Base-by-base conservation (phyloP, 208 protist genomes). In the Leishmania martiniquensis region DNA sequence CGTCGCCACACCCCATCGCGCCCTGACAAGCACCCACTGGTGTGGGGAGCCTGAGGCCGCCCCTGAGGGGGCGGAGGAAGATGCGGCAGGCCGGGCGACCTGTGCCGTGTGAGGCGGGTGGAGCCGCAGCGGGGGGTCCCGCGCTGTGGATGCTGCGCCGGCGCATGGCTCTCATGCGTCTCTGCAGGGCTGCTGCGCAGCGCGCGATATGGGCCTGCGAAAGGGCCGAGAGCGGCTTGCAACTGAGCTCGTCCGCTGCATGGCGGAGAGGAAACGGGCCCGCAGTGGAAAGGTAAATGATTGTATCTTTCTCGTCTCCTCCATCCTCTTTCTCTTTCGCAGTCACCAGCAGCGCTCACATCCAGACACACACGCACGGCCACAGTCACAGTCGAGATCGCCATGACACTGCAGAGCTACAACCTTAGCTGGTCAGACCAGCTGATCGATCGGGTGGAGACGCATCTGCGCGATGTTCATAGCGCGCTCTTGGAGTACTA, bases 391-490 rank as follows among this genome's bases (percentile, higher is more conserved):
- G n/a, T n/a, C n/a, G n/a, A n/a, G n/a, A n/a, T 39, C 55, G 73
- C 0, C 29, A 96, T 94, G 92, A 88, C 87, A 34, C 66, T 94
- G 51, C 85, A 89, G n/a, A 79, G 86, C 60, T 96, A 96, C 79
- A 90, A 89, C 66, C 55, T 96, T 57, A 80, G 80, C 42, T 96
- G 93, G 93, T 94, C 91, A 3, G 91, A 95, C 70, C 42, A 75
- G 20, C 88, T 95, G 62, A 95, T 96, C 66, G 45, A 67, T 52
- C 87, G 85, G 17, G 90, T 94, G n/a, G 89, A 95, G 78, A 69
- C 87, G 39, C 89, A 90, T 71, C 83, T 95, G 54, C 87, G 85
- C 68, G 89, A 95, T 78, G 67, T 96, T n/a, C 91, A 96, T 72
- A 78, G 79, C 10, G 85, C 76, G n/a, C 52, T 95, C 29, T 13